Percentiles rank a stretch among this genome's conserved stretches.
phyloP scores from a whole-genome alignment of 352 stramenopile genomes.

The Pythium dissimile region DNA sequence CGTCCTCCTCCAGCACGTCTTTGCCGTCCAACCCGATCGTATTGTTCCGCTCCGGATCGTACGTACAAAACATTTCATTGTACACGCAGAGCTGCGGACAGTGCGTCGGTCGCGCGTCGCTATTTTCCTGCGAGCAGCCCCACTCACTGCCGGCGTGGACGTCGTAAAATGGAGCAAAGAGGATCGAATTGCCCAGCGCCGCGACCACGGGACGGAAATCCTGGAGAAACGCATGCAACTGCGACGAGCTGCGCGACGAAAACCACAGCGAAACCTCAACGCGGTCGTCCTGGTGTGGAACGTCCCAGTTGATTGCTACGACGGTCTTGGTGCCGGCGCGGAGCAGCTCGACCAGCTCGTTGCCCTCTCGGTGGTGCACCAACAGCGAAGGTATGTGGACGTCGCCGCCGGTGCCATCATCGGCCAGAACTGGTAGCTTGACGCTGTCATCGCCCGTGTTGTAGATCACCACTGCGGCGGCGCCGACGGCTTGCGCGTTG shows the following conservation, averaged over 20 bases:
- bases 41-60: conserved; percentile 30
- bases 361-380: conserved; percentile 22
- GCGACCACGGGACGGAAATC: conserved; percentile 6
- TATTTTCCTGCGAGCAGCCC: conserved; percentile 10
- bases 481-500: conserved; percentile 13
- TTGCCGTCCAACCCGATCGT: conserved; percentile 24
- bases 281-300: conserved; percentile 14
- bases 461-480: conserved; percentile 19
- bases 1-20: conserved; percentile 29
- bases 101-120: background rate
- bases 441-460: conserved; percentile 9
- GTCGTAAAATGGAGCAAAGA: conserved; percentile 28
- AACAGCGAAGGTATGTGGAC: conserved; percentile 27
- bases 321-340: conserved; percentile 9
- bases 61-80: conserved; percentile 26
- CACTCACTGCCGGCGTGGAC: conserved; percentile 16
- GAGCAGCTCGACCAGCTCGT: conserved; percentile 18
- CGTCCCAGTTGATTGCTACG: conserved; percentile 20
- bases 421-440: conserved; percentile 19
- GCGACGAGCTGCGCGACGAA: conserved; percentile 20
- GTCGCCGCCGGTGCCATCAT: conserved; percentile 24
- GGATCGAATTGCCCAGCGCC: conserved; percentile 9
- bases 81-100: conserved; percentile 27
- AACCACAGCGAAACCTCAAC: conserved; percentile 32
- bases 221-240: conserved; percentile 18